Percentiles rank a stretch among this genome's conserved stretches.
Conservation (phyloP, 805 yeast species). For the Suhomyces vadensis region DNA sequence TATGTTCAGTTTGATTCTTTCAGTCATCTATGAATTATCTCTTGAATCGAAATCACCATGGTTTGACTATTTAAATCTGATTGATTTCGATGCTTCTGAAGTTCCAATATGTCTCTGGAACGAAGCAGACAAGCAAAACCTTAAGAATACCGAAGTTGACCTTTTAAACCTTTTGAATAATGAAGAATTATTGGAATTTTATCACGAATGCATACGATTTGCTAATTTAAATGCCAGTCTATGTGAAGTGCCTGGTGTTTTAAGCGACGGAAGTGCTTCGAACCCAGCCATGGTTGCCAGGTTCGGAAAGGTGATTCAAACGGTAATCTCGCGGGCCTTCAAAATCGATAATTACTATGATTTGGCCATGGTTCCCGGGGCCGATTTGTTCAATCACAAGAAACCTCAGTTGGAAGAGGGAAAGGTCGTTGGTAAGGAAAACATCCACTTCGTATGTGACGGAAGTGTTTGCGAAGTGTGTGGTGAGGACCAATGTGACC, state of each 20-base stretch:
- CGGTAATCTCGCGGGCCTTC: conserved; percentile 77
- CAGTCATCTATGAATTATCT: conserved; percentile 70
- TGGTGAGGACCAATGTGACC: conserved; percentile 28
- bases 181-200: conserved; percentile 43
- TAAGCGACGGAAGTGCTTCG: conserved; percentile 15
- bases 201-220: conserved; percentile 41
- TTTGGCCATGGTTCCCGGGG: conserved; percentile 83
- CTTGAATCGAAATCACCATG: conserved; percentile 74
- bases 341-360: conserved; percentile 75
- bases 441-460: conserved; percentile 62
- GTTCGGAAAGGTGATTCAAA: conserved; percentile 60
- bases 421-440: conserved; percentile 39
- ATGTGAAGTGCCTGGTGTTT: conserved; percentile 39
- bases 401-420: conserved; percentile 29
- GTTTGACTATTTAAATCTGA: conserved; percentile 61
- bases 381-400: conserved; percentile 82
- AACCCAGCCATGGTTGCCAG: conserved; percentile 13
- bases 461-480: conserved; percentile 28
- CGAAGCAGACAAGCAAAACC: conserved; percentile 42
- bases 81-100: conserved; percentile 40
- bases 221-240: conserved; percentile 31
- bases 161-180: conserved; percentile 58
- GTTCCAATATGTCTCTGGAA: conserved; percentile 71
- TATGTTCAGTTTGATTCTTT: conserved; percentile 62
- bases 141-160: conserved; percentile 64